A percentile compares a stretch with the other conserved stretches of the same genome.
Conservation (phyloP, 805 yeast genomes). For the Myxozyma sirexii region DNA sequence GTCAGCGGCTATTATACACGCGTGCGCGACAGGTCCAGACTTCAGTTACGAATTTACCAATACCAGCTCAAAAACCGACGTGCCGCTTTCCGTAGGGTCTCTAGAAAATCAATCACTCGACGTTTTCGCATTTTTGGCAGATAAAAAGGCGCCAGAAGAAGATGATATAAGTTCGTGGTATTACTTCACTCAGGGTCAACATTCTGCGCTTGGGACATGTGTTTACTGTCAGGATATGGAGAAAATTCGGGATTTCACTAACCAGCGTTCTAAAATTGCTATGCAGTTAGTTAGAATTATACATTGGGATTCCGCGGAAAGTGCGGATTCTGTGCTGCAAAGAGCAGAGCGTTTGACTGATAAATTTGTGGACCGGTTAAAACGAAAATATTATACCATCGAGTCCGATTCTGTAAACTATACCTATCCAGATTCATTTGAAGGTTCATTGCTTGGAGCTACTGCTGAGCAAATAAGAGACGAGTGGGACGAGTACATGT, state of each 20-base stretch:
- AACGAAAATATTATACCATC: neutral
- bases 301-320: conserved; percentile 10
- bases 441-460: neutral
- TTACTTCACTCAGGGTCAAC: conserved; percentile 13
- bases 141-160: neutral
- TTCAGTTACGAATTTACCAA: neutral
- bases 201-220: conserved; percentile 11
- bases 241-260: neutral
- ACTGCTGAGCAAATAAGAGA: neutral
- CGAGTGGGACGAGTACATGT: neutral
- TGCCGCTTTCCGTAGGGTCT: neutral
- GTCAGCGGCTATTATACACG: neutral
- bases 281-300: conserved; percentile 11
- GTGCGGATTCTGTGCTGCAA: neutral
- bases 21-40: neutral
- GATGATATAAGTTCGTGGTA: conserved; percentile 2
- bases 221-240: conserved; percentile 19
- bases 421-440: neutral
- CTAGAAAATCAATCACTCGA: neutral
- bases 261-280: conserved; percentile 7
- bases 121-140: neutral
- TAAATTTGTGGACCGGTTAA: conserved; percentile 12
- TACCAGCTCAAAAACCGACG: neutral
- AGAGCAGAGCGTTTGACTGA: conserved; percentile 14
- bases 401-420: neutral